Percentiles rank a stretch among this genome's conserved stretches.
Evolutionary conservation across 2,329 filamentous ascomycete genomes (phyloP).

Genomic region (Fusarium nisikadoi): DNA sequence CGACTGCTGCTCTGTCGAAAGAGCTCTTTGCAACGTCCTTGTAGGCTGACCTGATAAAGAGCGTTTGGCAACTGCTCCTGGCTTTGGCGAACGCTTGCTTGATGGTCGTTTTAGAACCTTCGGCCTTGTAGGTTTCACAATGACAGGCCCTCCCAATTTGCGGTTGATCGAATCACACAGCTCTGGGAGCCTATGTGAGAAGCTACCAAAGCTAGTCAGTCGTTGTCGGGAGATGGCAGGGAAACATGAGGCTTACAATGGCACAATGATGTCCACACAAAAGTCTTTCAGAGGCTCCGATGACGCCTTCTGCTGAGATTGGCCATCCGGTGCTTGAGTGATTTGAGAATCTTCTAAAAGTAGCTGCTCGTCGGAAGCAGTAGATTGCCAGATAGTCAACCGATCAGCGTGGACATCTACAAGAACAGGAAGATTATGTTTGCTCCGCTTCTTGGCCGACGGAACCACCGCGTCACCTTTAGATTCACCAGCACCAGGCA

Average conservation of each 20-base stretch:
- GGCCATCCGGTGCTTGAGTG: slow-evolving; percentile 47
- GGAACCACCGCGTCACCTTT: slow-evolving; percentile 45
- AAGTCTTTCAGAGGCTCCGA: slow-evolving; percentile 78
- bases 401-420: slow-evolving; percentile 81
- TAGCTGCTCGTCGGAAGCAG: slow-evolving; percentile 69
- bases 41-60: slow-evolving; percentile 53
- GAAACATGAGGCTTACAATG: slow-evolving; percentile 68
- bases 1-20: slow-evolving; percentile 67
- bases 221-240: neutral
- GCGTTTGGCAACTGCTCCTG: slow-evolving; percentile 64
- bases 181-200: slow-evolving; percentile 78
- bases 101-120: slow-evolving; percentile 58
- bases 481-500: slow-evolving; percentile 52
- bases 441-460: slow-evolving; percentile 65
- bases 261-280: slow-evolving; percentile 82
- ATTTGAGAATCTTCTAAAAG: slow-evolving; percentile 61
- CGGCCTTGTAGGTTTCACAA: slow-evolving; percentile 64
- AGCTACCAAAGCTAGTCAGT: slow-evolving; percentile 65
- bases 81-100: slow-evolving; percentile 58
- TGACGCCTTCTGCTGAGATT: slow-evolving; percentile 54
- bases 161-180: slow-evolving; percentile 76
- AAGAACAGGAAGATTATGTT: slow-evolving; percentile 71
- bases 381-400: slow-evolving; percentile 85
- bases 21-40: slow-evolving; percentile 70
- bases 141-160: slow-evolving; percentile 78